Conservation (phyloP, 2,329 filamentous ascomycete genomes). For the Aschersonia sp. region DNA sequence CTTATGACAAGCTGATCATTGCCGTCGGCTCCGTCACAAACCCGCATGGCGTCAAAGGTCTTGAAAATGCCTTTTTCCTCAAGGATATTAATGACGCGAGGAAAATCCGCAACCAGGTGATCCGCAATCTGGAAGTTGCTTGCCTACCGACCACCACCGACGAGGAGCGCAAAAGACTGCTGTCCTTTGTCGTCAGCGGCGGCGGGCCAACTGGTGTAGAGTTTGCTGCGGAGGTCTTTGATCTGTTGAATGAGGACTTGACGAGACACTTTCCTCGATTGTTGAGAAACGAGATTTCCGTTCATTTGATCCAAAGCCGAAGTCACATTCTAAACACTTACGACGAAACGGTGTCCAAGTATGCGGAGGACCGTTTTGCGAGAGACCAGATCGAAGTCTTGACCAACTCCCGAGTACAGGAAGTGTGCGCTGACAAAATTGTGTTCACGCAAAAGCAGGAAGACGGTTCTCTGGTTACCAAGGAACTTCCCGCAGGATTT, state of each 20-base stretch:
- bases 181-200: slow-evolving; percentile 93
- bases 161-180: slow-evolving; percentile 68
- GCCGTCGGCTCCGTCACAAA: slow-evolving; percentile 89
- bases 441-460: slow-evolving; percentile 73
- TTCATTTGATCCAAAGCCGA: slow-evolving; percentile 90
- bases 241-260: slow-evolving; percentile 91
- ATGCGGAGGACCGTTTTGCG: slow-evolving; percentile 80
- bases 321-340: slow-evolving; percentile 97
- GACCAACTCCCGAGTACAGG: slow-evolving; percentile 86
- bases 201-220: slow-evolving; percentile 95
- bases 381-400: slow-evolving; percentile 85
- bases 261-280: slow-evolving; percentile 72
- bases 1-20: slow-evolving; percentile 92
- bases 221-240: slow-evolving; percentile 91
- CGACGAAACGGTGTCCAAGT: slow-evolving; percentile 84
- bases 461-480: slow-evolving; percentile 61
- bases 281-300: slow-evolving; percentile 92
- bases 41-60: slow-evolving; percentile 85
- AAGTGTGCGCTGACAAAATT: slow-evolving; percentile 72
- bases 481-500: slow-evolving; percentile 91
- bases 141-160: slow-evolving; percentile 88
- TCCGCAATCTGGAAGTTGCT: slow-evolving; percentile 79
- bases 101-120: slow-evolving; percentile 73
- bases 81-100: slow-evolving; percentile 92
- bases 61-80: slow-evolving; percentile 87